Evolutionary conservation across 225 moss, liverwort and hornwort genomes (phyloP).

Genomic region (Takakia lepidozioides): DNA sequence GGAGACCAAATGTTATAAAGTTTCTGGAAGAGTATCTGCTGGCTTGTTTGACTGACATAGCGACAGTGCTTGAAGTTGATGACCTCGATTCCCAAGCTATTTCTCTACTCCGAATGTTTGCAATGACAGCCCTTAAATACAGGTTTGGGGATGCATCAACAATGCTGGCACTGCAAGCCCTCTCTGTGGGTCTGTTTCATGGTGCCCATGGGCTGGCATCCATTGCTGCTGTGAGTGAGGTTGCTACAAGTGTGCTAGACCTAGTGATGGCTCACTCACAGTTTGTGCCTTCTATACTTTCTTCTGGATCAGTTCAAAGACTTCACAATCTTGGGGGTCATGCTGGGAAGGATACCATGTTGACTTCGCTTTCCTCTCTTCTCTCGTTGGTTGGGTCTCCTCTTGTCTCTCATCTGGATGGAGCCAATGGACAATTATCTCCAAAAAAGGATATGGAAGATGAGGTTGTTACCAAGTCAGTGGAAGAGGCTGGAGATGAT

Average conservation of each 20-base stretch:
- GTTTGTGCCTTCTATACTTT: conserved; percentile 50
- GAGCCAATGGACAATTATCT: too few relatives aligned
- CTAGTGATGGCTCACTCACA: conserved; percentile 82
- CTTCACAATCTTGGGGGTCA: conserved; percentile 58
- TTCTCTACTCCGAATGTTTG: conserved; percentile 37
- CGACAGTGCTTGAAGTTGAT: conserved; percentile 28
- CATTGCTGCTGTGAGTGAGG: conserved; percentile 9
- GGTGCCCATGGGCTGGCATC: conserved; percentile 3
- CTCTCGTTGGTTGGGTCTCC: conserved; percentile 73
- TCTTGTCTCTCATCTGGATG: conserved; percentile 1
- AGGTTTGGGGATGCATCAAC: conserved; percentile 47
- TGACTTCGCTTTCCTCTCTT: conserved; percentile 78
- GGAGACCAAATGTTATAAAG: conserved; percentile 11
- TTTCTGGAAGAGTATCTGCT: conserved; percentile 54
- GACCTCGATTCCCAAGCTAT: conserved; percentile 31
- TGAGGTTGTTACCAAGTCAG: conserved; percentile 3
- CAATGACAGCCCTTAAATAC: conserved; percentile 48
- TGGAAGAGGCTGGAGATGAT: not conserved
- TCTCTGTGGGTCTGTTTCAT: conserved; percentile 39
- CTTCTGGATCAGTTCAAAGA: conserved; percentile 34
- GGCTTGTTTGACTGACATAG: conserved; percentile 34
- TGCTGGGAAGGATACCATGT: conserved; percentile 67
- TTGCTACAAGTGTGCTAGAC: conserved; percentile 53
- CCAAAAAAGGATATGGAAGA: not conserved
- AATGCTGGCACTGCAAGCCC: conserved; percentile 57